These are phyloP conservation scores for Chalciporus piperatus DNA, from an alignment of 768 basidiomycete genomes.

Conservation along the genomic window DNA sequence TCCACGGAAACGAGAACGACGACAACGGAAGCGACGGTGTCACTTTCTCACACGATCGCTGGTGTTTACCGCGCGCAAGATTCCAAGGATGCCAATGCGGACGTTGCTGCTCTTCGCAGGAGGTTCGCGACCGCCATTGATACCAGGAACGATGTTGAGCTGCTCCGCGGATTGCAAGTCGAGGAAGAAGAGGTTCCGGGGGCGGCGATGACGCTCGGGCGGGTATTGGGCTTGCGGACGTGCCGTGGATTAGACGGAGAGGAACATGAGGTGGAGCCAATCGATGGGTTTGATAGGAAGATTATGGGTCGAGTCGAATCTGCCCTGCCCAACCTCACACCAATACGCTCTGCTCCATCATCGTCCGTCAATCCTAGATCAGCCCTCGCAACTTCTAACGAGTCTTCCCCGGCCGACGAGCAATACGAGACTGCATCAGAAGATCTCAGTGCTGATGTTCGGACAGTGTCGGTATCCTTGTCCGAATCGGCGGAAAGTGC, in stretches of 20 bases:
- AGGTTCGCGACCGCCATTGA: slow-evolving; percentile 14
- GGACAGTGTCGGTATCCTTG: neutral
- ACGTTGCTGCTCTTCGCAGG: slow-evolving; percentile 23
- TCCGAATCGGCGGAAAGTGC: neutral
- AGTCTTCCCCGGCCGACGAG: slow-evolving; percentile 22
- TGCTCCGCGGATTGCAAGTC: slow-evolving; percentile 24
- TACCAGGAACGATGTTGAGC: slow-evolving; percentile 15
- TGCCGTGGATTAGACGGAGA: neutral
- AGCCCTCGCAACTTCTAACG: neutral
- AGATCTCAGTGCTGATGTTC: slow-evolving; percentile 19
- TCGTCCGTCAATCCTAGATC: neutral
- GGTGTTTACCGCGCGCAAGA: slow-evolving; percentile 22
- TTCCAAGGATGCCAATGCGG: slow-evolving; percentile 19
- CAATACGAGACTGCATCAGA: slow-evolving; percentile 27
- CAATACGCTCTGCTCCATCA: neutral
- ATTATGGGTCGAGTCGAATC: slow-evolving; percentile 30
- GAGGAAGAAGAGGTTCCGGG: slow-evolving; percentile 21
- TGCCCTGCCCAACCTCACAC: neutral
- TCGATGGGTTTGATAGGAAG: slow-evolving; percentile 44
- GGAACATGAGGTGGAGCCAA: neutral
- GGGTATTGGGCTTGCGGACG: slow-evolving; percentile 6
- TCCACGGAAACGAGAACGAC: slow-evolving; percentile 1
- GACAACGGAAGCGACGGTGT: neutral
- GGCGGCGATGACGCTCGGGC: slow-evolving; percentile 22
- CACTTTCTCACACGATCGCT: neutral